Evolutionary conservation across 2,329 filamentous ascomycete species (phyloP).

Genomic region (Myriangium duriaei): DNA sequence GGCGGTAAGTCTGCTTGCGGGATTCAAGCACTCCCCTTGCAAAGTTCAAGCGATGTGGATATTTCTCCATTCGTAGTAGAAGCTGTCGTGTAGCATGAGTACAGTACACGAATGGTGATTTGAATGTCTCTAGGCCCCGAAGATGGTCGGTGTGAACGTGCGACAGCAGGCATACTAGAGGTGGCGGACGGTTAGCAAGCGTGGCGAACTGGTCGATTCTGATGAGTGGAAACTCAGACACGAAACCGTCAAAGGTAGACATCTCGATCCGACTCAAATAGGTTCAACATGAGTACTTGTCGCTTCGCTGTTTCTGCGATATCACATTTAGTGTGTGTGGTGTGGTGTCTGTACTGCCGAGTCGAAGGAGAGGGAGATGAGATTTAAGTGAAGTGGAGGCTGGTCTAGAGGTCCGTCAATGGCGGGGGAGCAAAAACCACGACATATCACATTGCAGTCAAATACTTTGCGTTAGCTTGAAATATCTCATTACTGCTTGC

Average conservation of each 20-base stretch:
- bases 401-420: no score
- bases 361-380: no score
- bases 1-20: conserved; percentile 61
- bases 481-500: no score
- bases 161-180: conserved; percentile 76
- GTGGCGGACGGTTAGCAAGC: conserved; percentile 41
- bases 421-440: no score
- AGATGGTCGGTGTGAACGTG: conserved; percentile 91
- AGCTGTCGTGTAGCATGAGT: conserved; percentile 71
- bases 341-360: no score
- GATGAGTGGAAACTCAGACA: conserved; percentile 69
- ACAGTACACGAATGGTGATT: conserved; percentile 79
- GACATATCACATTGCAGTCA: no score
- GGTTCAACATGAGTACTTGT: no score
- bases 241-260: conserved; percentile 65
- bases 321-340: no score
- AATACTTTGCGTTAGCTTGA: no score
- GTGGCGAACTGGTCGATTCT: conserved; percentile 71
- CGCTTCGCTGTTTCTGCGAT: no score
- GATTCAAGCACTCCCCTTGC: conserved; percentile 65
- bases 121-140: conserved; percentile 61
- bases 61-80: conserved; percentile 66
- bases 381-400: no score
- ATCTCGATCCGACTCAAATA: no score
- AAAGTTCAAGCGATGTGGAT: conserved; percentile 70